Conservation (phyloP, 1,284 basidiomycete genomes). For the Puccinia horiana region DNA sequence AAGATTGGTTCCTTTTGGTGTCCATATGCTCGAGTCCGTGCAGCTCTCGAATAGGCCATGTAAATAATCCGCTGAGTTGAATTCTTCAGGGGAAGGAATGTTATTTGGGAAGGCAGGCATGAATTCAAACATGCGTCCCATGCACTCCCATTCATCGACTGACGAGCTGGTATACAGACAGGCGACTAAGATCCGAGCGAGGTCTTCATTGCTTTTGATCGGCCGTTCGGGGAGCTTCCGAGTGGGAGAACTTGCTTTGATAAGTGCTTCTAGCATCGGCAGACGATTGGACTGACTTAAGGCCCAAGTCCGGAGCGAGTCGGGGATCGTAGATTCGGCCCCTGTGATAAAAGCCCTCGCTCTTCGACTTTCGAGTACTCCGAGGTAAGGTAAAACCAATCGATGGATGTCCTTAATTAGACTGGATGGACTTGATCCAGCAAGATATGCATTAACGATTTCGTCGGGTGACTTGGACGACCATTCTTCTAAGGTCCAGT, state of each 20-base stretch:
- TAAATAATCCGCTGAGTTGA: not conserved
- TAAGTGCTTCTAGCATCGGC: conserved; percentile 70
- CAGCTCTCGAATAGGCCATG: conserved; percentile 32
- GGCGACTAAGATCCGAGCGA: conserved; percentile 79
- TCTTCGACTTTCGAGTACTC: conserved; percentile 78
- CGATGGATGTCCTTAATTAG: conserved; percentile 71
- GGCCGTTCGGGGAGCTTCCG: conserved; percentile 70
- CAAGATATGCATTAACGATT: conserved; percentile 73
- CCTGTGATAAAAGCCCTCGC: conserved; percentile 75
- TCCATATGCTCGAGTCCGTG: conserved; percentile 9
- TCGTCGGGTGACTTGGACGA: conserved; percentile 67
- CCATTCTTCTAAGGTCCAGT: conserved; percentile 76
- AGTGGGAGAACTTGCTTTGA: conserved; percentile 86
- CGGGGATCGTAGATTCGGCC: conserved; percentile 65
- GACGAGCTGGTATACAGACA: conserved; percentile 80
- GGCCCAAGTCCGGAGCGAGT: conserved; percentile 67
- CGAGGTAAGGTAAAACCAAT: conserved; percentile 85
- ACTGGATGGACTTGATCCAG: conserved; percentile 68
- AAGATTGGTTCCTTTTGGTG: conserved; percentile 12
- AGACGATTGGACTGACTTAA: conserved; percentile 73
- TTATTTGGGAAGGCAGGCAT: conserved; percentile 69
- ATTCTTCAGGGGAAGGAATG: conserved; percentile 20
- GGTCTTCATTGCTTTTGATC: conserved; percentile 76
- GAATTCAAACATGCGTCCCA: conserved; percentile 90
- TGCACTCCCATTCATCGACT: conserved; percentile 72